A percentile compares a stretch with the other conserved stretches of the same genome.
These are phyloP conservation scores for Lyophyllum semitale DNA, from an alignment of 768 basidiomycete genomes.

Conservation along the genomic window DNA sequence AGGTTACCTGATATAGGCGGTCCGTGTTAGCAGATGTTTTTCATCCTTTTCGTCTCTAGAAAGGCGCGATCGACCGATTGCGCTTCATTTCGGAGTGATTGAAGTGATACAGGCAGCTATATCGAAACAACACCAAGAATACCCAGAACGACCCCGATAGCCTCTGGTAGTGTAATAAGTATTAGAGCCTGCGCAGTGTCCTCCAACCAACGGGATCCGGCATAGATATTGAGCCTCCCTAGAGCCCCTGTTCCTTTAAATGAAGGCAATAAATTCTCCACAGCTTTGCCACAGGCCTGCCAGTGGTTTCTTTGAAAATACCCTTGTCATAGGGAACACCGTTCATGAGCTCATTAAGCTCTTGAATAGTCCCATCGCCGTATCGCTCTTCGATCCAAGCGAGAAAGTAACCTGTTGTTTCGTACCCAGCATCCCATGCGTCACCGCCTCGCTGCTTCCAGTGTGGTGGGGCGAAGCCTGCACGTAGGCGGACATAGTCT, in stretches of 20 bases:
- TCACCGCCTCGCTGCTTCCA: conserved; percentile 55
- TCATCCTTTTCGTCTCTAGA: background rate
- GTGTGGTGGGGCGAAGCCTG: conserved; percentile 65
- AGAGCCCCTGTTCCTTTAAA: conserved; percentile 20
- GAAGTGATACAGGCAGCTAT: background rate
- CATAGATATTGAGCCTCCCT: background rate
- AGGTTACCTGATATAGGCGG: too few relatives aligned
- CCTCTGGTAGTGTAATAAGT: background rate
- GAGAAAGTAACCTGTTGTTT: conserved; percentile 73
- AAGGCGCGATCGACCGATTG: background rate
- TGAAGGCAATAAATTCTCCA: conserved; percentile 59
- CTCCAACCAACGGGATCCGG: too few relatives aligned
- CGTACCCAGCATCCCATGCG: conserved; percentile 78
- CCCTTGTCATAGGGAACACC: conserved; percentile 48
- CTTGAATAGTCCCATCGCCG: conserved; percentile 54
- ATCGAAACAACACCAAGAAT: background rate
- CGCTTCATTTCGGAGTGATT: background rate
- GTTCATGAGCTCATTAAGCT: conserved; percentile 58
- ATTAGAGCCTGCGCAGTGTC: too few relatives aligned
- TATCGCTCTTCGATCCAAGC: conserved; percentile 62
- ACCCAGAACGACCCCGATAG: background rate
- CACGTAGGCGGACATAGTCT: conserved; percentile 74
- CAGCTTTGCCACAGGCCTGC: conserved; percentile 51
- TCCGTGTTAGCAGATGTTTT: background rate
- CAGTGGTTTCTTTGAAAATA: conserved; percentile 56